Evolutionary conservation across 2,329 filamentous ascomycete species (phyloP).

Genomic region (Aureobasidium sp.): DNA sequence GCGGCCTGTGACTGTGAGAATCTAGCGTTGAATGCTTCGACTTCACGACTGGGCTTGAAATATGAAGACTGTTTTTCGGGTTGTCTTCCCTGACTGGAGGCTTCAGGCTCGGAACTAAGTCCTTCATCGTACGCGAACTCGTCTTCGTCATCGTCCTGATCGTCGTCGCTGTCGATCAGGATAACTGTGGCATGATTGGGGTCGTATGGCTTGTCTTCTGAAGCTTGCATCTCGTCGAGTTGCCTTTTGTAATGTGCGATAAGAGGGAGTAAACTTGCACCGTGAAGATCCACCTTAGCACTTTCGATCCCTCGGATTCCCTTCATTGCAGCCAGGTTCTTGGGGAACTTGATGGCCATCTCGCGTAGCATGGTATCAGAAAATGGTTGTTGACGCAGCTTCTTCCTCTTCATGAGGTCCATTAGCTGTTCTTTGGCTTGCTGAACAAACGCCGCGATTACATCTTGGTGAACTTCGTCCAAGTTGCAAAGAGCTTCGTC

Average conservation of each 20-base stretch:
- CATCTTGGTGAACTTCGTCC: slow-evolving; percentile 53
- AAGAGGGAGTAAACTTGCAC: slow-evolving; percentile 53
- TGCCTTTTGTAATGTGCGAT: slow-evolving; percentile 37
- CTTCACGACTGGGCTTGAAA: slow-evolving; percentile 22
- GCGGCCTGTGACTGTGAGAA: slow-evolving; percentile 19
- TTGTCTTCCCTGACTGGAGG: slow-evolving; percentile 25
- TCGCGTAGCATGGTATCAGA: slow-evolving; percentile 61
- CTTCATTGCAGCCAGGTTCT: slow-evolving; percentile 54
- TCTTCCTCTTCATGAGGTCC: slow-evolving; percentile 53
- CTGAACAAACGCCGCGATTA: slow-evolving; percentile 59
- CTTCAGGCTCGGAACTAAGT: slow-evolving; percentile 37
- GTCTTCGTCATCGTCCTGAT: slow-evolving; percentile 33
- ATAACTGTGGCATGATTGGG: slow-evolving; percentile 46
- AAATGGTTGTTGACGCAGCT: slow-evolving; percentile 55
- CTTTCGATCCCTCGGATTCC: slow-evolving; percentile 56
- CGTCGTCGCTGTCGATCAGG: slow-evolving; percentile 39
- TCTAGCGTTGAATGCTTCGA: slow-evolving; percentile 24
- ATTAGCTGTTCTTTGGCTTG: slow-evolving; percentile 56
- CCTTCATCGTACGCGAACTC: slow-evolving; percentile 41
- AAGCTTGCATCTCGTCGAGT: slow-evolving; percentile 35
- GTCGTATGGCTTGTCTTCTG: slow-evolving; percentile 35
- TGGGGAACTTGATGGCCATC: slow-evolving; percentile 66
- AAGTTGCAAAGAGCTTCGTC: slow-evolving; percentile 50
- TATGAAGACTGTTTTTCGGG: slow-evolving; percentile 14
- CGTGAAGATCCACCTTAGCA: slow-evolving; percentile 57